Conservation (phyloP, 202 grass and related monocot species). For the Brachypodium distachyon region DNA sequence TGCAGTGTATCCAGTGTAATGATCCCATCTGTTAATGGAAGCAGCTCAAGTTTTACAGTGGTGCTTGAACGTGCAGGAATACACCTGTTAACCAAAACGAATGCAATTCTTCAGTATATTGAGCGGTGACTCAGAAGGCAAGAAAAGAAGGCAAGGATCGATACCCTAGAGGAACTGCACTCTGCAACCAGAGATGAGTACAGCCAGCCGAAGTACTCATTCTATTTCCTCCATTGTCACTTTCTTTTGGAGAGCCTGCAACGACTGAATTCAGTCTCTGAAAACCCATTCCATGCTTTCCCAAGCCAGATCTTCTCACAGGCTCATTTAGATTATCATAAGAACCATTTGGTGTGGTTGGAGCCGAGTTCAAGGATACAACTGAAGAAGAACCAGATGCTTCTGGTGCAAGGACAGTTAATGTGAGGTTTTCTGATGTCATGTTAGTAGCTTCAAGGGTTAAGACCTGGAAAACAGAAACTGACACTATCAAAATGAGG, state of each 20-base stretch:
- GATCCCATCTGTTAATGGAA: constrained; percentile 93
- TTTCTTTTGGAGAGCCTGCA: constrained; percentile 47
- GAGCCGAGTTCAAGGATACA: constrained; percentile 76
- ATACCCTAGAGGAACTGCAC: constrained; percentile 92
- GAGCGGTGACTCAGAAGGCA: background rate
- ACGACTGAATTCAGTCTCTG: constrained; percentile 43
- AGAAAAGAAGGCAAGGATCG: background rate
- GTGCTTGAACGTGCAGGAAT: constrained; percentile 81
- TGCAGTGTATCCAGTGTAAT: constrained; percentile 92
- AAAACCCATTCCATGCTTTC: constrained; percentile 26
- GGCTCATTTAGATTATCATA: constrained; percentile 38
- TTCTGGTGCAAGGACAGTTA: constrained; percentile 96
- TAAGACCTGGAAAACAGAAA: constrained; percentile 62
- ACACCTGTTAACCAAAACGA: constrained; percentile 45
- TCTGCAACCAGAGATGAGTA: constrained; percentile 97
- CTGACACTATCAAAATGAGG: constrained; percentile 13
- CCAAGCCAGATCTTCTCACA: constrained; percentile 30
- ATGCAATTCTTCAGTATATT: background rate
- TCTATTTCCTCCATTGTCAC: constrained; percentile 43
- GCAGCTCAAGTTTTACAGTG: constrained; percentile 85
- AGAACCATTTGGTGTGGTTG: constrained; percentile 52
- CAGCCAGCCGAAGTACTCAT: constrained; percentile 43
- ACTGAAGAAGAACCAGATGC: constrained; percentile 74
- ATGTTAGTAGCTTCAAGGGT: constrained; percentile 98
- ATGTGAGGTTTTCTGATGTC: constrained; percentile 83